phyloP scores from a whole-genome alignment of 768 basidiomycete species.

The Suillus ampliporus region DNA sequence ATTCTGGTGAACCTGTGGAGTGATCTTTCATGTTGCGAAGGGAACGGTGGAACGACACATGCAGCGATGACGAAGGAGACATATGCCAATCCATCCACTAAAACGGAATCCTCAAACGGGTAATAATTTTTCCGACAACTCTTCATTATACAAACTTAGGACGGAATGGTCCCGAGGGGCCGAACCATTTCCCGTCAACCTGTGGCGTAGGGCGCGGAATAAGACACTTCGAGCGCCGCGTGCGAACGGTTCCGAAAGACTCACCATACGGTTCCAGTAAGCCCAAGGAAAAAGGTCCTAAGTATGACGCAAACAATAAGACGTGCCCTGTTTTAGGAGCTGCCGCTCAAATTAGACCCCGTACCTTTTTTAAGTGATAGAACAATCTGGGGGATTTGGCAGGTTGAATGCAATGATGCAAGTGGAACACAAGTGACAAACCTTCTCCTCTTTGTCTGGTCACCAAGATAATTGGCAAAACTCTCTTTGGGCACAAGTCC shows the following conservation, averaged over 20 bases:
- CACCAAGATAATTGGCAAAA: conserved; percentile 67
- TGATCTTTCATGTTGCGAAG: background rate
- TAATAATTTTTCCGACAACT: background rate
- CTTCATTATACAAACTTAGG: conserved; percentile 40
- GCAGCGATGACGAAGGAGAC: background rate
- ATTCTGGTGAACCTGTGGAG: background rate
- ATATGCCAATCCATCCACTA: background rate
- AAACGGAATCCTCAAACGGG: background rate
- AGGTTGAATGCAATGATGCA: conserved; percentile 15
- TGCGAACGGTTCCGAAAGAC: conserved; percentile 32
- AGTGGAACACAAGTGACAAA: conserved; percentile 36
- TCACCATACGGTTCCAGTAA: conserved; percentile 80
- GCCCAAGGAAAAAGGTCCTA: conserved; percentile 48
- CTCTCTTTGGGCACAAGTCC: conserved; percentile 87
- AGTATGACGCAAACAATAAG: conserved; percentile 10
- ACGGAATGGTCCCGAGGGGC: conserved; percentile 44
- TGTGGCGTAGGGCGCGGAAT: conserved; percentile 40
- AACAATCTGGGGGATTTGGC: conserved; percentile 54
- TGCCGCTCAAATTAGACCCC: conserved; percentile 2
- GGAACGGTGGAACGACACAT: background rate
- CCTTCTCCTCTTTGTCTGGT: conserved; percentile 82
- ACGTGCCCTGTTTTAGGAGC: background rate
- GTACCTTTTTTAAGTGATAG: conserved; percentile 88
- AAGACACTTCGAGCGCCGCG: conserved; percentile 77
- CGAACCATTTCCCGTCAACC: conserved; percentile 55